Percentiles rank a stretch among this genome's conserved stretches.
phyloP scores from a whole-genome alignment of 179 eudicot genomes.

The Vitellaria paradoxa region DNA sequence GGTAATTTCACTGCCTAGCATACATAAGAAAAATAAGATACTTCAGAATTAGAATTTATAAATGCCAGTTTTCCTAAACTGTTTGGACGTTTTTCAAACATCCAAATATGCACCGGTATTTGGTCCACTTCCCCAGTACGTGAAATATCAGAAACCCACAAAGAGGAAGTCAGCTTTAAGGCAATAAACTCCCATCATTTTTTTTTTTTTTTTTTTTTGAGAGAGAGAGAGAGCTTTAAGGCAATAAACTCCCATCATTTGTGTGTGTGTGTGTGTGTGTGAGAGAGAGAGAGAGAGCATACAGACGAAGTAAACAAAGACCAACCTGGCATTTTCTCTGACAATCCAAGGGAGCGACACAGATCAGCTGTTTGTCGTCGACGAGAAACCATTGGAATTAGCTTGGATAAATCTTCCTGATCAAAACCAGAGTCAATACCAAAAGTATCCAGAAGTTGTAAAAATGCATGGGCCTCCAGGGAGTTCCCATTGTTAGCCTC shows the following conservation, averaged over 20 bases:
- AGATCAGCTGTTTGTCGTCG: constrained; percentile 98
- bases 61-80: not conserved
- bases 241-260: too few species aligned
- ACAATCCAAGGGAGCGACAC: constrained; percentile 92
- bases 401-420: constrained; percentile 61
- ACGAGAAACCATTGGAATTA: constrained; percentile 94
- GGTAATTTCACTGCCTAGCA: not conserved
- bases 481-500: constrained; percentile 97
- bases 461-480: constrained; percentile 98
- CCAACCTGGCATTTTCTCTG: constrained; percentile 88
- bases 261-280: too few species aligned
- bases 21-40: not conserved
- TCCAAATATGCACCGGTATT: not conserved
- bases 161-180: not conserved
- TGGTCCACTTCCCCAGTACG: not conserved
- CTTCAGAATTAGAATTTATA: not conserved
- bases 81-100: not conserved
- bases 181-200: not conserved
- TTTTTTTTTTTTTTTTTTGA: not conserved
- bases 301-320: not conserved
- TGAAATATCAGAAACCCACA: not conserved
- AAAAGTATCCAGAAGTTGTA: constrained; percentile 88
- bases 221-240: too few species aligned
- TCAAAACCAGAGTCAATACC: constrained; percentile 74
- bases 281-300: not conserved